These are phyloP conservation scores for Pythium graminicola DNA, from an alignment of 352 stramenopile genomes.

Conservation along the genomic window DNA sequence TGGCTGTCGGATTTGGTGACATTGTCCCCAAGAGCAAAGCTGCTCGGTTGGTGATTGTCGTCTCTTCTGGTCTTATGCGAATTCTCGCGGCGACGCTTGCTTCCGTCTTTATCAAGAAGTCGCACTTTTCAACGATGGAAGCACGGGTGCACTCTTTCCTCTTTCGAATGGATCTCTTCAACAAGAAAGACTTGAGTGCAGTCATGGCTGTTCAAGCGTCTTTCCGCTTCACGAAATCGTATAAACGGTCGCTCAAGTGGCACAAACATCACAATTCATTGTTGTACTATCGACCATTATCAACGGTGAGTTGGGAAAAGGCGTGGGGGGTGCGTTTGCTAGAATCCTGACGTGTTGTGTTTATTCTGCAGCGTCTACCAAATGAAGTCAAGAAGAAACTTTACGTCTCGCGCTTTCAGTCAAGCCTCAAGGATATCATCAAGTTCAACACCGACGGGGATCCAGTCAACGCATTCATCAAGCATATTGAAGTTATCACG, in stretches of 20 bases:
- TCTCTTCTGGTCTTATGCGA: slow-evolving; percentile 29
- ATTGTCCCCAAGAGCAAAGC: slow-evolving; percentile 25
- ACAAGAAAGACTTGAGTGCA: slow-evolving; percentile 53
- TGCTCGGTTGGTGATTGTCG: slow-evolving; percentile 26
- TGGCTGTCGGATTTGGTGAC: slow-evolving; percentile 47
- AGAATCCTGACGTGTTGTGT: background rate
- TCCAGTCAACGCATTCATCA: slow-evolving; percentile 55
- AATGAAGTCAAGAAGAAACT: slow-evolving; percentile 78
- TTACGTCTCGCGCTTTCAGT: slow-evolving; percentile 55
- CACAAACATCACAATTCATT: slow-evolving; percentile 44
- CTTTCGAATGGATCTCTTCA: slow-evolving; percentile 50
- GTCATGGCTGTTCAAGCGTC: slow-evolving; percentile 63
- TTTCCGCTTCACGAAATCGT: slow-evolving; percentile 64
- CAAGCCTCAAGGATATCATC: slow-evolving; percentile 65
- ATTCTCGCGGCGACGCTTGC: slow-evolving; percentile 42
- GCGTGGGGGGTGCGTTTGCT: too few relatives aligned
- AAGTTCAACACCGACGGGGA: slow-evolving; percentile 73
- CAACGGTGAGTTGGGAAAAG: slow-evolving; percentile 30
- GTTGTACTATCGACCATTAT: slow-evolving; percentile 54
- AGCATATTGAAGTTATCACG: slow-evolving; percentile 69
- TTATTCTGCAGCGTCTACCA: slow-evolving; percentile 36
- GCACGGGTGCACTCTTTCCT: slow-evolving; percentile 57
- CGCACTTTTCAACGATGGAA: slow-evolving; percentile 56
- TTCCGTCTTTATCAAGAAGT: slow-evolving; percentile 58
- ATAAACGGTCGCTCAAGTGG: slow-evolving; percentile 57